phyloP scores from a whole-genome alignment of 2,329 filamentous ascomycete genomes.

The Diaporthe batatas region DNA sequence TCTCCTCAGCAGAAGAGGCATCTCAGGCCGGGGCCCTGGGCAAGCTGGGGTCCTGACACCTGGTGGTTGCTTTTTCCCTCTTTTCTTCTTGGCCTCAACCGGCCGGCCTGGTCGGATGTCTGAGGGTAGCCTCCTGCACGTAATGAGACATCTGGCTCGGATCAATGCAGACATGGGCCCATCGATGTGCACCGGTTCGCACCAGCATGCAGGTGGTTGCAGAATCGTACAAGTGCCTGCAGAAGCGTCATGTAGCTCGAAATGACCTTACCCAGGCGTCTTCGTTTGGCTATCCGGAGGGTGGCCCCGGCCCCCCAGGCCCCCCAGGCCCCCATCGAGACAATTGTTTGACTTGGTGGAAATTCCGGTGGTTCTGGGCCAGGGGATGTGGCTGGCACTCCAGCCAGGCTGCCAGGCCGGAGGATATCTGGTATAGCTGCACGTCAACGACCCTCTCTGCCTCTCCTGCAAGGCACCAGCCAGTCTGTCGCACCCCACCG shows the following conservation, averaged over 20 bases:
- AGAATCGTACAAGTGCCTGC: constrained; percentile 35
- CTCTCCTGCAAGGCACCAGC: constrained; percentile 29
- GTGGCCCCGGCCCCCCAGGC: background rate
- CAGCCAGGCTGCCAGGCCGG: background rate
- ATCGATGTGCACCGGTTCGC: constrained; percentile 5
- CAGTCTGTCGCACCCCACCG: constrained; percentile 1
- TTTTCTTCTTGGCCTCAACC: background rate
- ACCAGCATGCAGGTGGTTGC: constrained; percentile 29
- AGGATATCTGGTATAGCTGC: background rate
- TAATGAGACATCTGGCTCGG: constrained; percentile 33
- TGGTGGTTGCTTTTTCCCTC: constrained; percentile 1
- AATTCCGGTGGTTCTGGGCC: constrained; percentile 12
- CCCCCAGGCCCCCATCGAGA: too few species aligned
- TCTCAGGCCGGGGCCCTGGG: constrained; percentile 6
- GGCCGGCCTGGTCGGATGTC: constrained; percentile 16
- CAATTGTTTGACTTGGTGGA: background rate
- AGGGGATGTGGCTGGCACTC: background rate
- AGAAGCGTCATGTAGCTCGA: constrained; percentile 24
- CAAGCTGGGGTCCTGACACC: background rate
- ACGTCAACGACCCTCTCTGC: constrained; percentile 25
- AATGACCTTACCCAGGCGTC: constrained; percentile 29
- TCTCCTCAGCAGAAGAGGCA: constrained; percentile 5
- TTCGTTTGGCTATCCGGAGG: background rate
- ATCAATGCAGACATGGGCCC: constrained; percentile 32
- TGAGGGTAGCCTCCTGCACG: constrained; percentile 26